These are phyloP conservation scores for Collybiopsis confluens DNA, from an alignment of 768 basidiomycete species.

Conservation along the genomic window DNA sequence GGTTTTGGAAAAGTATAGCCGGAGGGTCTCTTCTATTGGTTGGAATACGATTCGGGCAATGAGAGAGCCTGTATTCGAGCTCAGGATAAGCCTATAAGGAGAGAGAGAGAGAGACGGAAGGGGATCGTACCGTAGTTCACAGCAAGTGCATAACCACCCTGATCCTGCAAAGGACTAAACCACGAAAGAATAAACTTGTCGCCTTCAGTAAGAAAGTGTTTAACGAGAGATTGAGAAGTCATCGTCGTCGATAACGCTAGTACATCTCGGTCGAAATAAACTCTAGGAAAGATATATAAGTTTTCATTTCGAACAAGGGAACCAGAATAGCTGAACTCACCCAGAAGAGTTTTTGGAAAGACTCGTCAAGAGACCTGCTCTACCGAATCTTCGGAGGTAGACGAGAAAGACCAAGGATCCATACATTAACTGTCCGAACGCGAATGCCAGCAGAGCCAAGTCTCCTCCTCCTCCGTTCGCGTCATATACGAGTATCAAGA, in stretches of 20 bases:
- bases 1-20: conserved; percentile 82
- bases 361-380: conserved; percentile 20
- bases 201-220: conserved; percentile 93
- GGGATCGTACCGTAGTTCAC: conserved; percentile 80
- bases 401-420: conserved; percentile 49
- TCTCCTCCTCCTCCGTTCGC: conserved; percentile 28
- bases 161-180: conserved; percentile 79
- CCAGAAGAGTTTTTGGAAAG: conserved; percentile 22
- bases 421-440: conserved; percentile 78
- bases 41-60: conserved; percentile 92
- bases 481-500: conserved; percentile 58
- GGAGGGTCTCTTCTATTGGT: conserved; percentile 89
- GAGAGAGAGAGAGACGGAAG: not conserved
- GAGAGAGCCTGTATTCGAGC: conserved; percentile 74
- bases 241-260: conserved; percentile 73
- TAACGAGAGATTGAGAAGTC: conserved; percentile 85
- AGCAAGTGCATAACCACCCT: conserved; percentile 94
- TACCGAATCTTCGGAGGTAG: conserved; percentile 47
- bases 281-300: not conserved
- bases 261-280: conserved; percentile 43
- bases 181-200: conserved; percentile 87
- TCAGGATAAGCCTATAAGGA: not conserved
- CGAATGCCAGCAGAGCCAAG: conserved; percentile 77
- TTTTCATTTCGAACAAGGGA: not conserved
- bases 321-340: conserved; percentile 8